These are phyloP conservation scores for Penicillium brevicompactum DNA, from an alignment of 2,329 filamentous ascomycete genomes.

Conservation along the genomic window DNA sequence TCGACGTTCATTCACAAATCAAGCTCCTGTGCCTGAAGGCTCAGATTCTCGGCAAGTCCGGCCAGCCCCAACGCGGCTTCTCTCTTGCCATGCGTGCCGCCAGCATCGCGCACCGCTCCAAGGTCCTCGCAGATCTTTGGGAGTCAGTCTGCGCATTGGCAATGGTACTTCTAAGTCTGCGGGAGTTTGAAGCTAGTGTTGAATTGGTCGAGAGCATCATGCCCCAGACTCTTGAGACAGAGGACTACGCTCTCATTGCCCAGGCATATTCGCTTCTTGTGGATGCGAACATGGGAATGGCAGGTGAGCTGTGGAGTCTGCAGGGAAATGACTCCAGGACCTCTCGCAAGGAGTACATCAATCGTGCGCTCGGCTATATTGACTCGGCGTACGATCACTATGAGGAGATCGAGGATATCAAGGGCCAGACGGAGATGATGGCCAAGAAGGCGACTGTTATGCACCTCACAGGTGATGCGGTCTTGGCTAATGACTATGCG, in stretches of 20 bases:
- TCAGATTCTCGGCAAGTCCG: slow-evolving; percentile 67
- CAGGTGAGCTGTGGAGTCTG: slow-evolving; percentile 50
- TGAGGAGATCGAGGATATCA: slow-evolving; percentile 66
- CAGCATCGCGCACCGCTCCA: slow-evolving; percentile 69
- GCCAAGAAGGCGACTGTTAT: slow-evolving; percentile 80
- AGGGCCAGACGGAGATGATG: slow-evolving; percentile 75
- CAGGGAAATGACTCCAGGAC: slow-evolving; percentile 27
- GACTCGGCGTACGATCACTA: slow-evolving; percentile 67
- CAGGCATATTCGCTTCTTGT: slow-evolving; percentile 70
- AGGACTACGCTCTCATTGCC: slow-evolving; percentile 64
- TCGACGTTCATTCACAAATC: slow-evolving; percentile 69
- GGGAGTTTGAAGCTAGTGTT: slow-evolving; percentile 69
- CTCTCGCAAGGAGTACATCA: slow-evolving; percentile 58
- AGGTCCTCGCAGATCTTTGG: slow-evolving; percentile 71
- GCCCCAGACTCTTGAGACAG: slow-evolving; percentile 74
- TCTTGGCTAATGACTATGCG: slow-evolving; percentile 66
- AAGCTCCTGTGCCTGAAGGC: slow-evolving; percentile 74
- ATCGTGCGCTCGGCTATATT: slow-evolving; percentile 61
- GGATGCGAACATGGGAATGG: slow-evolving; percentile 78
- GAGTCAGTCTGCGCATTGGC: slow-evolving; percentile 68
- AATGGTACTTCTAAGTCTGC: slow-evolving; percentile 68
- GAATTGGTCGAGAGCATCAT: slow-evolving; percentile 69
- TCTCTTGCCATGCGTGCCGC: slow-evolving; percentile 75
- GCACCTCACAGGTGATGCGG: slow-evolving; percentile 66
- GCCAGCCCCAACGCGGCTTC: slow-evolving; percentile 73